Conservation (phyloP, 2,329 filamentous ascomycete genomes). For the Hyphodiscus sp. region DNA sequence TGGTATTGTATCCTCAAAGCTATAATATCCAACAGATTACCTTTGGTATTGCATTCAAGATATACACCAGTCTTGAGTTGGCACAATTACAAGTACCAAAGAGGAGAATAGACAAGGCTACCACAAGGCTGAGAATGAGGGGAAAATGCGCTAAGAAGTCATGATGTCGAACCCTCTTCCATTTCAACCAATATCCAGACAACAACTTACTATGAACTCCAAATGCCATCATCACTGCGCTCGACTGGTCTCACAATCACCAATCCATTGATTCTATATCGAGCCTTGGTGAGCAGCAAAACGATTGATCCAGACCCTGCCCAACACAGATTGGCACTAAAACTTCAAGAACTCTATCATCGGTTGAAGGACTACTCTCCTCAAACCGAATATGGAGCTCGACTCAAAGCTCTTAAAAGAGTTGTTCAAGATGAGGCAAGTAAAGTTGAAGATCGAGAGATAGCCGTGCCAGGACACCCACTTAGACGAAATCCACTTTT, state of each 20-base stretch:
- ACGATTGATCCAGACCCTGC: conserved; percentile 62
- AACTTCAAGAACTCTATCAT: conserved; percentile 70
- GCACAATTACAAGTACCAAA: no score
- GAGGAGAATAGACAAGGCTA: not conserved
- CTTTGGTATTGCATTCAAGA: no score
- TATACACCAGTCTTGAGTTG: no score
- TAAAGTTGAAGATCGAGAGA: conserved; percentile 30
- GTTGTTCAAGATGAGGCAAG: conserved; percentile 30
- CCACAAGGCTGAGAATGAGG: not conserved
- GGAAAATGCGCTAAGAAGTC: not conserved
- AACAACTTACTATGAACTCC: conserved; percentile 4
- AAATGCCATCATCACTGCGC: conserved; percentile 29
- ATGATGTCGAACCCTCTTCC: not conserved
- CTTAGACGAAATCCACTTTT: conserved; percentile 54
- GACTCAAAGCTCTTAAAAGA: conserved; percentile 53
- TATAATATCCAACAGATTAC: no score
- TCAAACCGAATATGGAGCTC: conserved; percentile 59
- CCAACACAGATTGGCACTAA: conserved; percentile 66
- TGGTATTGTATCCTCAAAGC: no score
- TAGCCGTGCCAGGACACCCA: conserved; percentile 48
- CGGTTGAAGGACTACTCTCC: conserved; percentile 75
- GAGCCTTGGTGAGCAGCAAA: conserved; percentile 57
- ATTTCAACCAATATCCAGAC: not conserved
- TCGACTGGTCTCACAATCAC: conserved; percentile 50
- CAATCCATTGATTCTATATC: conserved; percentile 72